Conservation (phyloP, 176 grass and related monocot species). For the Rhipidocladum racemiflorum region DNA sequence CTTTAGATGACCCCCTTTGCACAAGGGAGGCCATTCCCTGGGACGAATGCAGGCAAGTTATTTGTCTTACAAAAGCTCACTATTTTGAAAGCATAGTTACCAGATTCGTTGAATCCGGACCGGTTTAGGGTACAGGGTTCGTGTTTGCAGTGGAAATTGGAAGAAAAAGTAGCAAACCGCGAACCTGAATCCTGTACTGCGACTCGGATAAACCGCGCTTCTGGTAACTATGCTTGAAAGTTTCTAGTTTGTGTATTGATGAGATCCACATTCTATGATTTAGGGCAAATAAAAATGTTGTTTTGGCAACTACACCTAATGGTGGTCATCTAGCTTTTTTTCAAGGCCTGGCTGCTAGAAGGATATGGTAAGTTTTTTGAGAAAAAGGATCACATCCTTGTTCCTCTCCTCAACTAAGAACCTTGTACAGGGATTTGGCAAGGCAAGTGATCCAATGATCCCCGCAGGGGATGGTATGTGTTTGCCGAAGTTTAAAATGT, state of each 20-base stretch:
- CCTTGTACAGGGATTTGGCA: background rate
- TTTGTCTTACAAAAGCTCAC: background rate
- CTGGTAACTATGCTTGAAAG: no score
- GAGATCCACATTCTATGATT: slow-evolving; percentile 24
- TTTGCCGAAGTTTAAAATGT: background rate
- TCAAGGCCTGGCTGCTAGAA: slow-evolving; percentile 72
- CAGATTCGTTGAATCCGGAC: no score
- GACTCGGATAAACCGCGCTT: no score
- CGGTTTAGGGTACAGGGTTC: no score
- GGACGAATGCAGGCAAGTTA: slow-evolving; percentile 83
- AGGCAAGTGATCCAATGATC: no score
- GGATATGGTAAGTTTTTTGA: slow-evolving; percentile 59
- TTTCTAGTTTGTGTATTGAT: slow-evolving; percentile 20
- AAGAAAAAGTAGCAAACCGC: no score
- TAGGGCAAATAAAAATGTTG: slow-evolving; percentile 82
- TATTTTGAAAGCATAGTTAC: background rate
- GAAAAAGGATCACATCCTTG: background rate
- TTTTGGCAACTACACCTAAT: slow-evolving; percentile 88
- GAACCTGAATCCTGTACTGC: no score
- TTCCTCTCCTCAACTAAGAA: background rate
- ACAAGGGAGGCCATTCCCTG: slow-evolving; percentile 94
- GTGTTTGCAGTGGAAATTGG: no score
- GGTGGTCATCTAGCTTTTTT: slow-evolving; percentile 91
- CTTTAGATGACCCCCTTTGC: slow-evolving; percentile 94
- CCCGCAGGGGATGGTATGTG: background rate